These are phyloP conservation scores for Kalanchoe fedtschenkoi DNA, from an alignment of 164 flowering plant species.

Conservation along the genomic window DNA sequence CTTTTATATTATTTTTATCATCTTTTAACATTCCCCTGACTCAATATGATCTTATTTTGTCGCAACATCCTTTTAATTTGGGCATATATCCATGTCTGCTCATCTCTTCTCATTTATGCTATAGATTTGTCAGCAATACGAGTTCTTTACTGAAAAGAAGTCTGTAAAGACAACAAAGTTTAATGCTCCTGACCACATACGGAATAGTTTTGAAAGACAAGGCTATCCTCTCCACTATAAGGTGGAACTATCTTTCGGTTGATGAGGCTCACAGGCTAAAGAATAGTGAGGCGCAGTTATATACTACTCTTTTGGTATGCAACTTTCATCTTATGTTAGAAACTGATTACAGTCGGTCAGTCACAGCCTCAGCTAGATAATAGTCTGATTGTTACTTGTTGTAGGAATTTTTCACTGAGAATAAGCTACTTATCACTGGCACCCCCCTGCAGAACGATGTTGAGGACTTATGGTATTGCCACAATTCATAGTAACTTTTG, in stretches of 20 bases:
- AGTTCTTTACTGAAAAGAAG: constrained; percentile 61
- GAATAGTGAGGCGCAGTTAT: constrained; percentile 93
- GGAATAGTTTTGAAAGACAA: constrained; percentile 93
- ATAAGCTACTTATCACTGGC: constrained; percentile 96
- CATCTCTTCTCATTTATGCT: constrained; percentile 5
- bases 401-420: constrained; percentile 96
- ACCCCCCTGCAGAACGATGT: constrained; percentile 99
- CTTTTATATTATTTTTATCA: background rate
- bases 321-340: background rate
- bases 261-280: constrained; percentile 98
- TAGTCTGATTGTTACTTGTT: constrained; percentile 5
- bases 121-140: constrained; percentile 93
- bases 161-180: constrained; percentile 62
- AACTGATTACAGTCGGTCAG: background rate
- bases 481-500: background rate
- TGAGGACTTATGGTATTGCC: constrained; percentile 83
- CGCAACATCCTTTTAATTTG: background rate
- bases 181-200: constrained; percentile 85
- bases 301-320: constrained; percentile 72
- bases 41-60: background rate
- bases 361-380: background rate
- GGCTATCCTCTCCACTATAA: constrained; percentile 79
- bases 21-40: background rate
- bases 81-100: background rate
- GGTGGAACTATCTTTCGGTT: constrained; percentile 96